These are phyloP conservation scores for Yamadazyma nakazawae DNA, from an alignment of 805 yeast genomes.

Conservation along the genomic window DNA sequence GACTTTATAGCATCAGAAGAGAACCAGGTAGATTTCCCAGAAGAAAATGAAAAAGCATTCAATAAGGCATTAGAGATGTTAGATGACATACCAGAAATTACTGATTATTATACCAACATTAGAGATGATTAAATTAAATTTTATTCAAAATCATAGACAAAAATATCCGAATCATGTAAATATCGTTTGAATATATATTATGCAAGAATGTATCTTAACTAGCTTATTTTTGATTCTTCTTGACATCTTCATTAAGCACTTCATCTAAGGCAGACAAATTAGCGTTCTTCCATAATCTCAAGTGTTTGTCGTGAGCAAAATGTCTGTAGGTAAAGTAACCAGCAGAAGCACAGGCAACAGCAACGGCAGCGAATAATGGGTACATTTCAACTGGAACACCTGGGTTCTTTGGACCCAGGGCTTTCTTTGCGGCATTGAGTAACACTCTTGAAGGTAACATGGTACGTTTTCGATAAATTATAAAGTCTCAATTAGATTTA, in stretches of 20 bases:
- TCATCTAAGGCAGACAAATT: conserved; percentile 41
- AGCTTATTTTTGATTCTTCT: conserved; percentile 8
- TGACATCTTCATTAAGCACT: conserved; percentile 38
- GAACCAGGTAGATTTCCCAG: conserved; percentile 51
- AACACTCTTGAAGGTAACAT: conserved; percentile 42
- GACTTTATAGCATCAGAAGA: conserved; percentile 65
- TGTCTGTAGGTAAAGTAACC: conserved; percentile 46
- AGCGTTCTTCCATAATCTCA: conserved; percentile 47
- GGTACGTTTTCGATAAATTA: conserved; percentile 4
- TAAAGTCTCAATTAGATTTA: background rate
- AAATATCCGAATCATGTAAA: background rate
- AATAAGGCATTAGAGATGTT: conserved; percentile 57
- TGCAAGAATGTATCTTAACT: conserved; percentile 5
- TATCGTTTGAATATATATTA: conserved; percentile 11
- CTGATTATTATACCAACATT: conserved; percentile 72
- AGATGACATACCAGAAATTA: conserved; percentile 82
- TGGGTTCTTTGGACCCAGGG: conserved; percentile 14
- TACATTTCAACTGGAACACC: conserved; percentile 41
- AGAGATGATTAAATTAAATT: conserved; percentile 23
- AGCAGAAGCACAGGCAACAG: conserved; percentile 38
- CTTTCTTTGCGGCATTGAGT: conserved; percentile 39
- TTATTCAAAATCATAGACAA: background rate
- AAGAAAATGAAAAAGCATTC: conserved; percentile 49
- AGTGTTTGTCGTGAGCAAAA: conserved; percentile 42
- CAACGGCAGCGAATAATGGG: conserved; percentile 46